Evolutionary conservation across 768 basidiomycete genomes (phyloP).

Genomic region (Pleurotus cornucopiae): DNA sequence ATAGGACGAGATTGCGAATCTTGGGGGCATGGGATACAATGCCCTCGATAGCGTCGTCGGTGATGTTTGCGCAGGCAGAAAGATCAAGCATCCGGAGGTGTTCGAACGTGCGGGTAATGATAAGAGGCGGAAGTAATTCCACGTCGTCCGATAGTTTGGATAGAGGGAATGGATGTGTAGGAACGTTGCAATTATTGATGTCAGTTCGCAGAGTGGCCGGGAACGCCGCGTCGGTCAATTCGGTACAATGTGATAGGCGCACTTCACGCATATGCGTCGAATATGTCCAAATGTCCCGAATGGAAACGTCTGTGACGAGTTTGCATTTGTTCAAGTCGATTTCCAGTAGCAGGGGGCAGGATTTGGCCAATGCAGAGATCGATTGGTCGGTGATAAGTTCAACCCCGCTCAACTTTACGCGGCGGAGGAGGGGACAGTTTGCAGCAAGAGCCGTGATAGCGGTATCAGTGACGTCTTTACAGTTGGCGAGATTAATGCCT

Average conservation of each 20-base stretch:
- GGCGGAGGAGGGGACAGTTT: constrained; percentile 72
- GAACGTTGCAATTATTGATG: constrained; percentile 14
- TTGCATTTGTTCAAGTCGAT: constrained; percentile 88
- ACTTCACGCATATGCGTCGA: constrained; percentile 88
- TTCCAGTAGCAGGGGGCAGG: constrained; percentile 86
- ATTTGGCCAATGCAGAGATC: constrained; percentile 69
- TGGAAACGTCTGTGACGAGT: constrained; percentile 67
- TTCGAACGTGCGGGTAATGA: constrained; percentile 63
- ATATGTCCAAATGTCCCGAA: constrained; percentile 82
- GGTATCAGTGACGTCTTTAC: constrained; percentile 72
- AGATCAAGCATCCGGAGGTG: constrained; percentile 92
- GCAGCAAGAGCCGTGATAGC: constrained; percentile 75
- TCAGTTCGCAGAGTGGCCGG: constrained; percentile 59
- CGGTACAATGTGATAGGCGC: constrained; percentile 72
- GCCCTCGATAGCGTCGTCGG: constrained; percentile 81
- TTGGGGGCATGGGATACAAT: constrained; percentile 78
- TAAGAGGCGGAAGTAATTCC: constrained; percentile 61
- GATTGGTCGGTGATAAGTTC: constrained; percentile 71
- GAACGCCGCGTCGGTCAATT: constrained; percentile 83
- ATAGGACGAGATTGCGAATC: constrained; percentile 82
- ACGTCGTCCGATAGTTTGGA: constrained; percentile 18
- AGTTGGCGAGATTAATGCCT: constrained; percentile 87
- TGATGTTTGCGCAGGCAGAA: constrained; percentile 77
- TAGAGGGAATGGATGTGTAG: constrained; percentile 40
- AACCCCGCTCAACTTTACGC: constrained; percentile 86